Conservation (phyloP, 2,329 filamentous ascomycete species). For the Botrytis elliptica region DNA sequence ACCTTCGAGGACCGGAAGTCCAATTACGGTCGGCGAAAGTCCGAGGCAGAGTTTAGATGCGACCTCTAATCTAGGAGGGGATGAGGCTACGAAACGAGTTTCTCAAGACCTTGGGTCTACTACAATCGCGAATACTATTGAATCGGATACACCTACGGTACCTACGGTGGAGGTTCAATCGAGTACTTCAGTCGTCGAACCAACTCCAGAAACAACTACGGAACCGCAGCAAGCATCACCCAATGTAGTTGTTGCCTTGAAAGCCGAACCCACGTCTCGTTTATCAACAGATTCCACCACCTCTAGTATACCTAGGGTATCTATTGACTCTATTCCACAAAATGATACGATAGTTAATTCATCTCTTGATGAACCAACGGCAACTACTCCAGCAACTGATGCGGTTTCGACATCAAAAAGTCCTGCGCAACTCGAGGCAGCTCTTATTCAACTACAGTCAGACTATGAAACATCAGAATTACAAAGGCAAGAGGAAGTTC, state of each 20-base stretch:
- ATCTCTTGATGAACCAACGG: conserved; percentile 36
- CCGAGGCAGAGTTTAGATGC: conserved; percentile 47
- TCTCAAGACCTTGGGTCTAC: conserved; percentile 17
- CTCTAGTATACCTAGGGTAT: conserved; percentile 32
- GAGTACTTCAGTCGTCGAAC: conserved; percentile 18
- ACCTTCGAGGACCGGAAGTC: conserved; percentile 53
- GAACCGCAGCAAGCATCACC: conserved; percentile 22
- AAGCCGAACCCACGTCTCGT: conserved; percentile 31
- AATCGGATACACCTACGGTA: conserved; percentile 25
- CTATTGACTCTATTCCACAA: conserved; percentile 31
- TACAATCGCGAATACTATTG: neutral
- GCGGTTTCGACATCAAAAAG: conserved; percentile 22
- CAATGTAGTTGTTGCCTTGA: conserved; percentile 22
- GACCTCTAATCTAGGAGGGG: conserved; percentile 28
- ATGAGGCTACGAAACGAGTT: conserved; percentile 1
- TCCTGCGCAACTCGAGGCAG: conserved; percentile 42
- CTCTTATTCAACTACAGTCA: conserved; percentile 41
- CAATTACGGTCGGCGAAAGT: conserved; percentile 46
- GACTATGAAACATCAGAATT: conserved; percentile 36
- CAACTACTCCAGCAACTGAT: conserved; percentile 6
- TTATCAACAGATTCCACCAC: conserved; percentile 35
- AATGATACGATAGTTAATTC: conserved; percentile 30
- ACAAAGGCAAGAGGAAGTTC: conserved; percentile 75
- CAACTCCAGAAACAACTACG: neutral
- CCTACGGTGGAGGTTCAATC: conserved; percentile 27